Percentiles rank a stretch among this genome's conserved stretches.
These are phyloP conservation scores for Lactarius sanguifluus DNA, from an alignment of 768 basidiomycete species.

Conservation along the genomic window DNA sequence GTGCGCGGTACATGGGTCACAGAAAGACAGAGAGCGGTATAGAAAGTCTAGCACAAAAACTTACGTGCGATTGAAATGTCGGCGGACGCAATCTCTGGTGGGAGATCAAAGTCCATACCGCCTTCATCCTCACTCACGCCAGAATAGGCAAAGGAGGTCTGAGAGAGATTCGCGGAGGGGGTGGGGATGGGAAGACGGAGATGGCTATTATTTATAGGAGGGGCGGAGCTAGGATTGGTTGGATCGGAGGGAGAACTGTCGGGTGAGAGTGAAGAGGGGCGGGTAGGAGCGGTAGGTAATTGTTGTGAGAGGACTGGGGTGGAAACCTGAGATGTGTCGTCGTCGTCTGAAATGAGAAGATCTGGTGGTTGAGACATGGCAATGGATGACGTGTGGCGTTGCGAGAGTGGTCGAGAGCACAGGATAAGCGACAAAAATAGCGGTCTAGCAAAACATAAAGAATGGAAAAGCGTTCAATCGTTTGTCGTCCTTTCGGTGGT, in stretches of 20 bases:
- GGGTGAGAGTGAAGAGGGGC: conserved; percentile 5
- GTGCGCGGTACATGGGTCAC: conserved; percentile 3
- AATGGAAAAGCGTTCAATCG: conserved; percentile 1
- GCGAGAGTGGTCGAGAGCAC: conserved; percentile 15
- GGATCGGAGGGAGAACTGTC: conserved; percentile 5
- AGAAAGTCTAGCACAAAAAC: conserved; percentile 28
- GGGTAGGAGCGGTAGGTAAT: conserved; percentile 7
- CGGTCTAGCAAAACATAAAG: conserved; percentile 23
- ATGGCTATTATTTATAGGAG: conserved; percentile 13
- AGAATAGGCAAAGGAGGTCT: conserved; percentile 29
- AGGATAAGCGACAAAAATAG: conserved; percentile 4
- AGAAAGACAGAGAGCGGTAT: conserved; percentile 3
- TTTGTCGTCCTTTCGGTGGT: conserved; percentile 19
- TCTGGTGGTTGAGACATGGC: conserved; percentile 18
- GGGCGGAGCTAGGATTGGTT: neutral
- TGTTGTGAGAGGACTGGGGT: conserved; percentile 26
- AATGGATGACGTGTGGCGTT: conserved; percentile 9
- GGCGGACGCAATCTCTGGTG: conserved; percentile 35
- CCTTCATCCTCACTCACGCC: conserved; percentile 24
- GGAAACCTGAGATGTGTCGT: conserved; percentile 28
- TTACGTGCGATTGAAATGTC: conserved; percentile 38
- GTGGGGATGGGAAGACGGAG: conserved; percentile 31
- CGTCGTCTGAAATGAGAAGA: conserved; percentile 22
- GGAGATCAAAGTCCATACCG: conserved; percentile 31
- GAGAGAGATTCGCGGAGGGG: conserved; percentile 30